A percentile compares a stretch with the other conserved stretches of the same genome.
Conservation (phyloP, 2,329 filamentous ascomycete species). For the Cladophialophora chaetospira region DNA sequence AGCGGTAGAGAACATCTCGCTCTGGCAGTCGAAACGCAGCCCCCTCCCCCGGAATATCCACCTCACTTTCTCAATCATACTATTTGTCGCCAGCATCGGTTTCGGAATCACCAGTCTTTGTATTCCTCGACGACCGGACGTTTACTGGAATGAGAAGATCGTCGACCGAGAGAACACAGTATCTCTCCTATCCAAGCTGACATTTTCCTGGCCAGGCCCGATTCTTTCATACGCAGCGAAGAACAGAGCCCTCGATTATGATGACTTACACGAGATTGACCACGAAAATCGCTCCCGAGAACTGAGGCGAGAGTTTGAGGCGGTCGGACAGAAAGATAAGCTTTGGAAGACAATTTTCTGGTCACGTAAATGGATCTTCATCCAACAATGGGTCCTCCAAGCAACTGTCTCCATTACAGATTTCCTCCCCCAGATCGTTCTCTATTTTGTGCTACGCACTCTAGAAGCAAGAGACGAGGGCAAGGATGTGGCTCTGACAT, state of each 20-base stretch:
- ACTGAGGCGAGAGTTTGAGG: conserved; percentile 53
- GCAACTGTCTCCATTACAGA: conserved; percentile 59
- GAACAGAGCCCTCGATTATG: conserved; percentile 62
- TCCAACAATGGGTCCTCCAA: conserved; percentile 62
- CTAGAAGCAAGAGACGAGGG: conserved; percentile 60
- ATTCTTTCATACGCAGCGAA: conserved; percentile 59
- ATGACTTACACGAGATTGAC: conserved; percentile 64
- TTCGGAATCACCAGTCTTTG: conserved; percentile 54
- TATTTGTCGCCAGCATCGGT: conserved; percentile 40
- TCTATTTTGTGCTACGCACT: conserved; percentile 65
- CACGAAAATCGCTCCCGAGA: conserved; percentile 56
- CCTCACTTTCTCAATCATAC: conserved; percentile 29
- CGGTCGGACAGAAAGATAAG: conserved; percentile 39
- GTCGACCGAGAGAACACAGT: conserved; percentile 67
- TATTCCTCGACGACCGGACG: conserved; percentile 68
- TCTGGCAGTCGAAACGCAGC: conserved; percentile 21
- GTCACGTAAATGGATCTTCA: conserved; percentile 59
- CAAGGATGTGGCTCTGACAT: conserved; percentile 51
- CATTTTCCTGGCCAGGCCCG: conserved; percentile 64
- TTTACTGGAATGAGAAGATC: conserved; percentile 59
- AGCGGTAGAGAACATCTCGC: conserved; percentile 29
- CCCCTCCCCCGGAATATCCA: conserved; percentile 26
- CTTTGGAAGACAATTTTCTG: conserved; percentile 64
- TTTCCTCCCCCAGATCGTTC: conserved; percentile 70
- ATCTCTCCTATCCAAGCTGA: conserved; percentile 63